Conservation (phyloP, 257 asterid species). For the Salvia hispanica region DNA sequence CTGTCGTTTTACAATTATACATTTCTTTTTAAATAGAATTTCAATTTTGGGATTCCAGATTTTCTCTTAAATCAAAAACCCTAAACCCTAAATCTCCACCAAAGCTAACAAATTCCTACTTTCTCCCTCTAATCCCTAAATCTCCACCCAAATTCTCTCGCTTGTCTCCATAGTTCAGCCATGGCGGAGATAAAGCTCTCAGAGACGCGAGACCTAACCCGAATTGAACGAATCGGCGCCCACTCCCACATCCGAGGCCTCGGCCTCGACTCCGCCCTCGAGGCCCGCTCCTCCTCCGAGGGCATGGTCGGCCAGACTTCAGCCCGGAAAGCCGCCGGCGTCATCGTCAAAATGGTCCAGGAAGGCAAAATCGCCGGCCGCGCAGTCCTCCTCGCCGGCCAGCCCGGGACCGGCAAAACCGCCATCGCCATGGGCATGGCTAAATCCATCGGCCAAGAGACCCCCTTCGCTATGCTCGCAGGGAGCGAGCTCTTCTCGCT, state of each 20-base stretch:
- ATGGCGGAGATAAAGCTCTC: slow-evolving; percentile 85
- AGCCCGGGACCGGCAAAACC: slow-evolving; percentile 84
- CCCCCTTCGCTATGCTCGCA: slow-evolving; percentile 90
- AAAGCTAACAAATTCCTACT: too few species aligned
- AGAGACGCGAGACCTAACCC: slow-evolving; percentile 78
- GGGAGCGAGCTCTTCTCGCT: slow-evolving; percentile 90
- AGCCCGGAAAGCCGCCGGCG: slow-evolving; percentile 87
- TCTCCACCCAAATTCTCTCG: background rate
- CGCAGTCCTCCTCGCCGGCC: slow-evolving; percentile 80
- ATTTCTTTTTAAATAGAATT: too few species aligned
- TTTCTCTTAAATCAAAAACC: too few species aligned
- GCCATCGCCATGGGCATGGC: slow-evolving; percentile 98
- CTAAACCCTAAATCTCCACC: too few species aligned
- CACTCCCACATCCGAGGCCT: slow-evolving; percentile 88
- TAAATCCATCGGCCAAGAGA: slow-evolving; percentile 78
- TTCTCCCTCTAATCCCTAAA: too few species aligned
- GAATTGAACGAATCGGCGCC: slow-evolving; percentile 83
- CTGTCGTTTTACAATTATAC: too few species aligned
- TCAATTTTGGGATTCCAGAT: too few species aligned
- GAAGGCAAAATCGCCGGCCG: slow-evolving; percentile 82
- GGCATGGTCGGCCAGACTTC: slow-evolving; percentile 87
- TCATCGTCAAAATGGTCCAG: slow-evolving; percentile 79
- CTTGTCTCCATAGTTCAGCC: slow-evolving; percentile 23
- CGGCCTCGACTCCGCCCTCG: slow-evolving; percentile 81
- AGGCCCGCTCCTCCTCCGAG: slow-evolving; percentile 71